A percentile compares a stretch with the other conserved stretches of the same genome.
Conservation (phyloP, 305 asterid genomes). For the Fraxinus baroniana region DNA sequence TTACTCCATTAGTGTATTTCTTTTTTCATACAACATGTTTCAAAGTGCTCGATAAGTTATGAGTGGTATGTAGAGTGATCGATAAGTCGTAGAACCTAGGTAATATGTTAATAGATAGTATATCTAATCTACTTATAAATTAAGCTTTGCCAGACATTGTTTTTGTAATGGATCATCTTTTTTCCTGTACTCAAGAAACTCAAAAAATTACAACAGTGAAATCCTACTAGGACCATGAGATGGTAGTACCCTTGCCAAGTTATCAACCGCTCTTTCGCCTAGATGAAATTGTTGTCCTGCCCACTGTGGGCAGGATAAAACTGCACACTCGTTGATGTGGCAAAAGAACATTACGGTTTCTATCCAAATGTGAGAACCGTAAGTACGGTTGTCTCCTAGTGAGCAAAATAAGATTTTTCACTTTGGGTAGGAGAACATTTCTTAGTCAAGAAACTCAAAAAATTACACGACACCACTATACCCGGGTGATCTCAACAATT, state of each 20-base stretch:
- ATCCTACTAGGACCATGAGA: slow-evolving; percentile 87
- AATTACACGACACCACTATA: slow-evolving; percentile 64
- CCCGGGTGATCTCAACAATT: slow-evolving; percentile 65
- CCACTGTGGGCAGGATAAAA: no score
- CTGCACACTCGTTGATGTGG: no score
- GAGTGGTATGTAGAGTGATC: not conserved
- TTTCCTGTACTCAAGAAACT: not conserved
- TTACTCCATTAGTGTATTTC: not conserved
- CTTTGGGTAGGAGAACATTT: no score
- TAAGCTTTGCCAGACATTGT: not conserved
- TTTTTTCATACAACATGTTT: not conserved
- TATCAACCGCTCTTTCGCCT: no score
- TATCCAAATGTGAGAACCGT: no score
- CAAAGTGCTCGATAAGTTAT: not conserved
- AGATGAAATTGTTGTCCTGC: no score
- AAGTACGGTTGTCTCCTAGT: no score
- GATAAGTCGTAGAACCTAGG: not conserved
- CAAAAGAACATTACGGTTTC: no score
- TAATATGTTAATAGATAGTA: not conserved
- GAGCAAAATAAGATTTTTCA: no score
- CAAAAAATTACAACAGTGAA: slow-evolving; percentile 39
- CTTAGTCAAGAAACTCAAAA: not conserved
- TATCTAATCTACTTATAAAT: not conserved
- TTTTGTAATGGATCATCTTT: not conserved
- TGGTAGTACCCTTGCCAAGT: no score